Base-by-base conservation (phyloP, 176 grass and related monocot species). In the Zoysia pacifica region DNA sequence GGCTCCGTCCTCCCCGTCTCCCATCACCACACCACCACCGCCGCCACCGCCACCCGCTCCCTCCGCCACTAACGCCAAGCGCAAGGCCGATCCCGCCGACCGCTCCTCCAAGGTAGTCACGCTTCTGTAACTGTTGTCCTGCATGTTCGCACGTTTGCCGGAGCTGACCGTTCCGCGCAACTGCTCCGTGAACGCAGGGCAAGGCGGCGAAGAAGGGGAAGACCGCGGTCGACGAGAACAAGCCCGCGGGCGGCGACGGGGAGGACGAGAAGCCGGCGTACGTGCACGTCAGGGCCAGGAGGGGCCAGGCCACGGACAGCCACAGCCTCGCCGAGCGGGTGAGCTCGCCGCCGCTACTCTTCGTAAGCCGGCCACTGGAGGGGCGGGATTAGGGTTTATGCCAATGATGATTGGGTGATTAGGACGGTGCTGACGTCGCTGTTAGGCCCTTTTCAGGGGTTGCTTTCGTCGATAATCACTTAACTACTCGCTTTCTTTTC, bases 311-410 rank as follows among this genome's bases (percentile, higher is more conserved):
- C 2, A 95, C 93, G 18, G 93, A 95, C 80, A 95, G 89, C 87
- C 93, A 95, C 42, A 95, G 89, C 93, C 89, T 95, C 71, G 87
- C 89, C 61, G 89, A 95, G 93, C 74, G 89, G 79, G 93, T 95
- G 85, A 91, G 78, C 49, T 52, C 71, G 60, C 2, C 13, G 51
- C 52, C 54, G 56, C 62, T 82, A 56, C 83, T 67, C 86, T 11
- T 28, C 28, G 28, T 67, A 77, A 72, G 5, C 39, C 58, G 42
- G 5, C 15, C 4, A 4, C 3, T 5, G 13, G 4, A 14, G 3
- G 13, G 16, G 36, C 1, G 39, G 7, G 73, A 79, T 81, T 81
- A 52, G 61, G 36, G 77, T 84, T 76, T 70, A 75, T 5, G 40
- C 20, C 76, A 86, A 89, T 86, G 73, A 82, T 89, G 73, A 82